Percentiles rank a stretch among this genome's conserved stretches.
These are phyloP conservation scores for Pseudevernia furfuracea DNA, from an alignment of 495 filamentous ascomycete genomes.

Conservation along the genomic window DNA sequence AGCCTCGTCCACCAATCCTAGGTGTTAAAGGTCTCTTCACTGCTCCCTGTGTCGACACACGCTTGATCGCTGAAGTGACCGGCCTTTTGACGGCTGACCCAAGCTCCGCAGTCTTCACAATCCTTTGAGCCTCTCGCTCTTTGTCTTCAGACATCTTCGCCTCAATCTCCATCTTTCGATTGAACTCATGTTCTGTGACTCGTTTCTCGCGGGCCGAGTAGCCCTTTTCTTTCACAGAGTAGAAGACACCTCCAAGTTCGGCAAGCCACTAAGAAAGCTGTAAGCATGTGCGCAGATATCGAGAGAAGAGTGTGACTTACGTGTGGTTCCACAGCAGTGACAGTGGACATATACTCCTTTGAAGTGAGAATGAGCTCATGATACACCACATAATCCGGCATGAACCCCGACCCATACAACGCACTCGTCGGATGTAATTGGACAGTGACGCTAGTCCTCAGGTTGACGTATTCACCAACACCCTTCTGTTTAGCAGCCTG, in stretches of 20 bases:
- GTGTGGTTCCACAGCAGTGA: conserved; percentile 92
- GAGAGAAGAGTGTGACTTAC: conserved; percentile 33
- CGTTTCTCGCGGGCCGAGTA: conserved; percentile 85
- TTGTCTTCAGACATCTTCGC: conserved; percentile 86
- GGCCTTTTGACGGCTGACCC: conserved; percentile 18
- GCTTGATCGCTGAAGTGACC: conserved; percentile 22
- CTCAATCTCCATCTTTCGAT: conserved; percentile 91
- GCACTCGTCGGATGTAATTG: conserved; percentile 91
- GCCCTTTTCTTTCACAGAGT: conserved; percentile 95
- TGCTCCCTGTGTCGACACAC: conserved; percentile 28
- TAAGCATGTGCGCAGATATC: conserved; percentile 8
- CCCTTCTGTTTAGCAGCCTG: conserved; percentile 97
- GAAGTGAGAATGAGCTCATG: conserved; percentile 95
- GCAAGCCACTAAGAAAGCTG: conserved; percentile 65
- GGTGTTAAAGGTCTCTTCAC: conserved; percentile 35
- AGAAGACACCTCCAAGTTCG: conserved; percentile 97
- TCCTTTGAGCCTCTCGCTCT: conserved; percentile 39
- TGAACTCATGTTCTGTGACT: conserved; percentile 90
- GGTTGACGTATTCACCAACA: conserved; percentile 93
- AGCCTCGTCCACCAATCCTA: conserved; percentile 30
- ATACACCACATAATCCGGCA: conserved; percentile 96
- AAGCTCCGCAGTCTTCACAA: conserved; percentile 21
- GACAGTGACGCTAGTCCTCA: conserved; percentile 87
- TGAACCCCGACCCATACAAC: conserved; percentile 83
- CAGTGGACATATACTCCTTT: conserved; percentile 98